Conservation (phyloP, 495 filamentous ascomycete species). For the Aspergillus carlsbadensis region DNA sequence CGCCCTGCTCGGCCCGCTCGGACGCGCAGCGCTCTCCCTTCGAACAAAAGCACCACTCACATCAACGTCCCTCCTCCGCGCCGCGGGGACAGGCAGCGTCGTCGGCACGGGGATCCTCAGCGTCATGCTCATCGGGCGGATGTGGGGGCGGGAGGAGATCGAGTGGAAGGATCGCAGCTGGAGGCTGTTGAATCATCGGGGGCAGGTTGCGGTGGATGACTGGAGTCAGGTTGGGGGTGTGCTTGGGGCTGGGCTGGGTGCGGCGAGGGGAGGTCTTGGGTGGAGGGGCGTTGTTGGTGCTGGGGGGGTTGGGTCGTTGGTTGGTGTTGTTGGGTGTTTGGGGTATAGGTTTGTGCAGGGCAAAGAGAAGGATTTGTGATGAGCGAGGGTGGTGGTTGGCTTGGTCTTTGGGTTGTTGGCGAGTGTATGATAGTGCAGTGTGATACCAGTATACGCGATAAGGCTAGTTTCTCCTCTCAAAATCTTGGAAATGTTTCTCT, state of each 20-base stretch:
- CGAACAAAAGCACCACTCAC: slow-evolving; percentile 12
- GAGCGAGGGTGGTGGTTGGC: too few relatives aligned
- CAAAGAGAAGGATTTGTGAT: too few relatives aligned
- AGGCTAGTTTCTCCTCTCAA: too few relatives aligned
- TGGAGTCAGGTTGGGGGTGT: slow-evolving; percentile 43
- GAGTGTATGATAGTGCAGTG: too few relatives aligned
- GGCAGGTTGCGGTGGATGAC: slow-evolving; percentile 53
- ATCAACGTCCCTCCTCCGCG: slow-evolving; percentile 32
- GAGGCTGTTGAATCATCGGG: slow-evolving; percentile 53
- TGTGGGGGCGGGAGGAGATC: slow-evolving; percentile 55
- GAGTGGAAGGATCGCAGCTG: slow-evolving; percentile 64
- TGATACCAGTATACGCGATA: too few relatives aligned
- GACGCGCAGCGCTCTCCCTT: slow-evolving; percentile 14
- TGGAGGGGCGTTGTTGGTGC: slow-evolving; percentile 36
- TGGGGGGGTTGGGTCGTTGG: slow-evolving; percentile 32
- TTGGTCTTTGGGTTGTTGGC: too few relatives aligned
- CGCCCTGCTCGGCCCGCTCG: slow-evolving; percentile 37
- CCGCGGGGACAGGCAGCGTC: slow-evolving; percentile 27
- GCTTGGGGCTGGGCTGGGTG: slow-evolving; percentile 27
- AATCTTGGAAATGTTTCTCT: too few relatives aligned
- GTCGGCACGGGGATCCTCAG: slow-evolving; percentile 29
- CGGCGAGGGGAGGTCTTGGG: slow-evolving; percentile 14
- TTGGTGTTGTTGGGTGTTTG: slow-evolving; percentile 36
- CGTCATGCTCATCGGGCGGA: slow-evolving; percentile 39
- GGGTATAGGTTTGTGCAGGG: background rate